These are phyloP conservation scores for Calonectria ilicicola DNA, from an alignment of 2,329 filamentous ascomycete genomes.

Conservation along the genomic window DNA sequence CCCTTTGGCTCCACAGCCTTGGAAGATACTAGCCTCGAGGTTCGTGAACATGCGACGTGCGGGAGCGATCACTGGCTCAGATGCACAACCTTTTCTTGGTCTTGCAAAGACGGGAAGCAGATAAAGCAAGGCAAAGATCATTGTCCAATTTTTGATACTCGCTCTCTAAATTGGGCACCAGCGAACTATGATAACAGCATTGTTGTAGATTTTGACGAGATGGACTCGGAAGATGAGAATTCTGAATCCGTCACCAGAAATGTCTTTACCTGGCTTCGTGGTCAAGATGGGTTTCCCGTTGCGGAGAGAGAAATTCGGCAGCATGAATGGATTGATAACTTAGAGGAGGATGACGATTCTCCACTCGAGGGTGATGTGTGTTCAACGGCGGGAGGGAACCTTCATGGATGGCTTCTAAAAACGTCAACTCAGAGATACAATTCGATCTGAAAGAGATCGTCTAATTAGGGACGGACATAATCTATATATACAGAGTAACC, in stretches of 20 bases:
- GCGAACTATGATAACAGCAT: background rate
- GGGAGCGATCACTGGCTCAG: slow-evolving; percentile 8
- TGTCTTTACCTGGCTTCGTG: slow-evolving; percentile 45
- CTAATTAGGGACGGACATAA: too few relatives aligned
- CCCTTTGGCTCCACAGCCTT: slow-evolving; percentile 31
- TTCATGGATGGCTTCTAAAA: slow-evolving; percentile 22
- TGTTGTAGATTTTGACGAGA: slow-evolving; percentile 14
- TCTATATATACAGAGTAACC: background rate
- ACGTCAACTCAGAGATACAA: slow-evolving; percentile 17
- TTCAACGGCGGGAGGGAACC: slow-evolving; percentile 16
- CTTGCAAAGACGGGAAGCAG: slow-evolving; percentile 3
- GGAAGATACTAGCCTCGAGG: slow-evolving; percentile 31
- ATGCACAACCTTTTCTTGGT: slow-evolving; percentile 20
- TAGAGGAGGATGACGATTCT: slow-evolving; percentile 35
- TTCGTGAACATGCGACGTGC: slow-evolving; percentile 28
- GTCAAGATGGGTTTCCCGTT: slow-evolving; percentile 43
- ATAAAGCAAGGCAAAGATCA: background rate
- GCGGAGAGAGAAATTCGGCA: slow-evolving; percentile 43
- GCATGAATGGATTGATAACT: slow-evolving; percentile 46
- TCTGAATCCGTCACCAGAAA: slow-evolving; percentile 43
- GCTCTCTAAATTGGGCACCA: background rate
- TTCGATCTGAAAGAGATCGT: background rate
- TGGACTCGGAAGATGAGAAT: slow-evolving; percentile 26
- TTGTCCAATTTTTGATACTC: accelerated
- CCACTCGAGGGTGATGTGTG: slow-evolving; percentile 18